Percentiles rank a stretch among this genome's conserved stretches.
phyloP scores from a whole-genome alignment of 192 early-diverging fungal genomes.

The Radiomyces spectabilis region DNA sequence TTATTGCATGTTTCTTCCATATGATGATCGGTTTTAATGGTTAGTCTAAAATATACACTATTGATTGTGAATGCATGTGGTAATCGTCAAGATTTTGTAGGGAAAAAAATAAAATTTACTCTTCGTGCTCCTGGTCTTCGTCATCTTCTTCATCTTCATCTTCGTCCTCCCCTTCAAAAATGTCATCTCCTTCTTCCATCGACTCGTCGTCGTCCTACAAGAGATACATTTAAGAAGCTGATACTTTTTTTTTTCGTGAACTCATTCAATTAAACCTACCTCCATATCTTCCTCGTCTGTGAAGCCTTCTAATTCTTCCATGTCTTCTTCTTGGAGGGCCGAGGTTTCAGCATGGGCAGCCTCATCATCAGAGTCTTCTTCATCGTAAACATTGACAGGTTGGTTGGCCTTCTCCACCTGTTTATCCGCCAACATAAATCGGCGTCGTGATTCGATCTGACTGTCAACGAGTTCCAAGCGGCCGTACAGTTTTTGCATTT shows the following conservation, averaged over 20 bases:
- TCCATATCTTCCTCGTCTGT: constrained; percentile 1
- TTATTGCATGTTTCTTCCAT: too few species aligned
- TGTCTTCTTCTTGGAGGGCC: too few species aligned
- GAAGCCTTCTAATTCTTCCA: too few species aligned
- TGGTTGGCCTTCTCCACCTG: constrained; percentile 27
- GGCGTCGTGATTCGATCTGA: constrained; percentile 36
- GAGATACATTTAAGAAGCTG: too few species aligned
- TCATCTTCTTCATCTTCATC: constrained; percentile 24
- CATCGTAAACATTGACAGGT: constrained; percentile 38
- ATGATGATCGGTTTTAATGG: too few species aligned
- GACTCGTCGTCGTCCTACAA: background rate
- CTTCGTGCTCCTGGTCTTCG: background rate
- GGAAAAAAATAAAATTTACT: background rate
- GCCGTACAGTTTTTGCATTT: constrained; percentile 38
- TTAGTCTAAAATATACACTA: too few species aligned
- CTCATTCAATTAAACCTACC: too few species aligned
- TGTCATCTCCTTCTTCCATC: constrained; percentile 4
- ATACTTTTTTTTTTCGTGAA: background rate
- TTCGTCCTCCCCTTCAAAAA: constrained; percentile 12
- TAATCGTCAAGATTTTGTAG: too few species aligned
- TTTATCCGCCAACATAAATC: constrained; percentile 16
- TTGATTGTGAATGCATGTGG: too few species aligned
- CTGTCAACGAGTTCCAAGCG: constrained; percentile 44
- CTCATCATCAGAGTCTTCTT: constrained; percentile 31
- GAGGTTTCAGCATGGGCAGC: constrained; percentile 10